Base-by-base conservation (phyloP, 768 basidiomycete species). In the Gloeophyllum trabeum region DNA sequence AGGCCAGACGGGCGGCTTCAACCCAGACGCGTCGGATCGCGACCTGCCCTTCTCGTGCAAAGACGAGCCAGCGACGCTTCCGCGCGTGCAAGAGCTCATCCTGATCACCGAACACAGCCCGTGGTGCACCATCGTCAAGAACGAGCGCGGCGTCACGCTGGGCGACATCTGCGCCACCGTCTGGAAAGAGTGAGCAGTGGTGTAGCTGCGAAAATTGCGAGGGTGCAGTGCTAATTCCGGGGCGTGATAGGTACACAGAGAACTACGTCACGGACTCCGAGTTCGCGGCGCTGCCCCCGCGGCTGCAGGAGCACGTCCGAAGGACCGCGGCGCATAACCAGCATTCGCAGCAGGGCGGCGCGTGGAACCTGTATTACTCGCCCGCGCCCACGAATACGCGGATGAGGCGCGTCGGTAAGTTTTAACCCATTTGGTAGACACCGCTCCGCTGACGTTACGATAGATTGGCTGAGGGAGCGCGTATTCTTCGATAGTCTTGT, bases 381-480 rank as follows among this genome's bases (percentile, higher is more conserved):
- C 63, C 72, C 2, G 56, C 63, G 3, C 51, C 67, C 32, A 56
- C 66, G 5, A 51, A 66, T 1, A 67, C 71, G 43, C 67, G 73
- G 40, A 66, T 71, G 55, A 74, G 67, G 50, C 76, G 84, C 40
- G 73, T 76, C 21, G 81, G 81, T 82, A 49, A 49, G 81, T 67
- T 21, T 34, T 0, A 4, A 22, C 41, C n/a, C 48, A 41, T 4
- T 40, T 43, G 41, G 34, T 3, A 5, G n/a, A 5, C 18, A 5
- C 10, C 38, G 21, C 13, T 19, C 24, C n/a, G 14, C 26, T 25
- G 35, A 19, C 18, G 23, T 32, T 50, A 3, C 54, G 32, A 39
- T 43, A 86, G 86, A 88, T 51, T 89, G 84, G 83, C 69, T 89
- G 16, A 71, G 81, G 35, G 87, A 88, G 42, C 69, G 71, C 42